A percentile compares a stretch with the other conserved stretches of the same genome.
Conservation (phyloP, 2,329 filamentous ascomycete species). For the Colletotrichum karsti region DNA sequence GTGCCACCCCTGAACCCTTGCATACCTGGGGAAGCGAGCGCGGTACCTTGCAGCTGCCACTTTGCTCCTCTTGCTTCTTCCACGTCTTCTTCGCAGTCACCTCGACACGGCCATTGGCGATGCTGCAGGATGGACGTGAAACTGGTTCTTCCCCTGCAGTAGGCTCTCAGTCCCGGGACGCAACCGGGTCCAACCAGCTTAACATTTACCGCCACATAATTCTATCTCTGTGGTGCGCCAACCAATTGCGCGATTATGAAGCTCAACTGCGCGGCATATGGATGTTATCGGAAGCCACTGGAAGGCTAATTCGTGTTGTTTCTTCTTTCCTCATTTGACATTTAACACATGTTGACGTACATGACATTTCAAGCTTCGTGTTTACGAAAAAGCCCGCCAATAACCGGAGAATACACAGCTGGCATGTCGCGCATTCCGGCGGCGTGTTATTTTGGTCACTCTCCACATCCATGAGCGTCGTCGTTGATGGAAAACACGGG, state of each 20-base stretch:
- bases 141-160: not conserved
- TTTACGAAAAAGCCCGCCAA: not conserved
- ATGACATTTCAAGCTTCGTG: not conserved
- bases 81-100: not conserved
- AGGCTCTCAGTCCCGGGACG: not conserved
- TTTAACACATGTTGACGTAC: not conserved
- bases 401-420: not conserved
- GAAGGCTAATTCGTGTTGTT: not conserved
- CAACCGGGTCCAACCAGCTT: not conserved
- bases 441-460: not conserved
- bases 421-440: not conserved
- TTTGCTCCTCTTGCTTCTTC: not conserved
- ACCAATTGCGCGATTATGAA: not conserved
- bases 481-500: slow-evolving; percentile 19
- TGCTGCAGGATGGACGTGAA: not conserved
- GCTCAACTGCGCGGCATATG: not conserved
- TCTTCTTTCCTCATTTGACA: not conserved
- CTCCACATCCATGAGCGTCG: not conserved
- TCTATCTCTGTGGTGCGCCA: not conserved
- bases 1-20: not conserved
- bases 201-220: not conserved
- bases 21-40: slow-evolving; percentile 13
- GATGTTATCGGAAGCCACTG: not conserved
- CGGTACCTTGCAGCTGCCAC: slow-evolving; percentile 26
- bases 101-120: not conserved